Conservation (phyloP, 1,139 yeast genomes). For the Suhomyces kunorum region DNA sequence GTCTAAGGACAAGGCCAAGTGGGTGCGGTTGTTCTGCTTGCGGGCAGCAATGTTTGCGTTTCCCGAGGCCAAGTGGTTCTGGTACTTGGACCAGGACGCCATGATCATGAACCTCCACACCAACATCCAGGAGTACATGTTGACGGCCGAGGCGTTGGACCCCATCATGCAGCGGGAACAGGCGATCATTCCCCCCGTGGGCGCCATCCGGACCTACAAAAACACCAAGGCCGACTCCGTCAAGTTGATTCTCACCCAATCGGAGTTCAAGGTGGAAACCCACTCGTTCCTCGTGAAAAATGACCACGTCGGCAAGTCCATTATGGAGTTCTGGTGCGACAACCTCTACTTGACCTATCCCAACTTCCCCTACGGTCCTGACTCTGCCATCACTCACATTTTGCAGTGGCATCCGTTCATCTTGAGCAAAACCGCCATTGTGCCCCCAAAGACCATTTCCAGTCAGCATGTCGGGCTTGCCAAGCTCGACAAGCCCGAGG, state of each 20-base stretch:
- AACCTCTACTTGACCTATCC: constrained; percentile 64
- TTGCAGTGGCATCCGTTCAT: constrained; percentile 92
- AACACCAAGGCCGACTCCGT: constrained; percentile 55
- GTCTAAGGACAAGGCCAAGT: constrained; percentile 41
- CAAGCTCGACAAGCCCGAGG: constrained; percentile 16
- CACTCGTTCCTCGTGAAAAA: constrained; percentile 69
- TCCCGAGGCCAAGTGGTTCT: constrained; percentile 79
- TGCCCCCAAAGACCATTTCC: constrained; percentile 54
- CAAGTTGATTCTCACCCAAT: constrained; percentile 66
- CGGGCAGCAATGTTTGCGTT: constrained; percentile 87
- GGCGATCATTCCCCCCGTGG: constrained; percentile 67
- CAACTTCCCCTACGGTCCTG: constrained; percentile 61
- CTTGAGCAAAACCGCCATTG: constrained; percentile 68
- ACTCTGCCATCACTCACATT: constrained; percentile 73
- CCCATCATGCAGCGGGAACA: constrained; percentile 63
- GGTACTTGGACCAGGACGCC: constrained; percentile 80
- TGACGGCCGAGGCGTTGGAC: constrained; percentile 57
- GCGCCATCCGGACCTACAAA: constrained; percentile 69
- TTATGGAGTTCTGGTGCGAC: constrained; percentile 77
- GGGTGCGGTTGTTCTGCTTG: constrained; percentile 61
- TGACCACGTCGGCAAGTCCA: constrained; percentile 60
- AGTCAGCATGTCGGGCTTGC: constrained; percentile 27
- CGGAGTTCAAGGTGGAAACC: constrained; percentile 59
- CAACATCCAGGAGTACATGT: constrained; percentile 56
- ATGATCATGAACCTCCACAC: constrained; percentile 66